These are phyloP conservation scores for Komagataella phaffii DNA, from an alignment of 805 yeast genomes.

Conservation along the genomic window DNA sequence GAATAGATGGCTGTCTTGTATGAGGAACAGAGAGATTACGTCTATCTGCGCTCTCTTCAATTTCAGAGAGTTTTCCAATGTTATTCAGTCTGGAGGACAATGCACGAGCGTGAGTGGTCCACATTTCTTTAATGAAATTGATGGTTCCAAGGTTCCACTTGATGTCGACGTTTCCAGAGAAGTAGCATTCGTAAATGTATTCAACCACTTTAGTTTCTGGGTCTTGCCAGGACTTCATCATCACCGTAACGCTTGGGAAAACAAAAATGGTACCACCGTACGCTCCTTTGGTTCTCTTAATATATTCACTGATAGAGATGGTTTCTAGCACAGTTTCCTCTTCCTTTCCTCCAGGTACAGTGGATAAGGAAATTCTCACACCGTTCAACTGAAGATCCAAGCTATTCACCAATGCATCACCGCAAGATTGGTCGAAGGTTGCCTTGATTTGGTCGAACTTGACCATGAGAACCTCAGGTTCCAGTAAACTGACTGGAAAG, in stretches of 20 bases:
- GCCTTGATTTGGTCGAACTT: slow-evolving; percentile 42
- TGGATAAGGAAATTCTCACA: slow-evolving; percentile 54
- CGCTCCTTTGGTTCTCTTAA: slow-evolving; percentile 40
- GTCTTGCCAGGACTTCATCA: slow-evolving; percentile 65
- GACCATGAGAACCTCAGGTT: slow-evolving; percentile 59
- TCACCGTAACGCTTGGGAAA: slow-evolving; percentile 62
- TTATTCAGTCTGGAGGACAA: slow-evolving; percentile 44
- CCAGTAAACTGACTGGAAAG: slow-evolving; percentile 74
- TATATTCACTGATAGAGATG: slow-evolving; percentile 39
- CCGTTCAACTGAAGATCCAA: slow-evolving; percentile 50
- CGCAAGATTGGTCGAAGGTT: slow-evolving; percentile 33
- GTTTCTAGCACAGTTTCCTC: slow-evolving; percentile 30
- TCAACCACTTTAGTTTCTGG: slow-evolving; percentile 40
- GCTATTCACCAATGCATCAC: slow-evolving; percentile 34
- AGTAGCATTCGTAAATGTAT: slow-evolving; percentile 54
- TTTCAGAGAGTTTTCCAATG: slow-evolving; percentile 15
- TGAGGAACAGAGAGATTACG: slow-evolving; percentile 11
- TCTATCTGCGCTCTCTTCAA: slow-evolving; percentile 6
- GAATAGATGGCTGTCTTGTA: slow-evolving; percentile 18
- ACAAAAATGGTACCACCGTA: slow-evolving; percentile 70
- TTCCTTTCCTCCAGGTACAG: slow-evolving; percentile 22
- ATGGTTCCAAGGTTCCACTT: slow-evolving; percentile 92
- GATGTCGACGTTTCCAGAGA: slow-evolving; percentile 84
- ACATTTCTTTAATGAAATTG: slow-evolving; percentile 84
- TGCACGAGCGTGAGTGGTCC: slow-evolving; percentile 72